These are phyloP conservation scores for Phytophthora pistaciae DNA, from an alignment of 352 stramenopile genomes.

Conservation along the genomic window DNA sequence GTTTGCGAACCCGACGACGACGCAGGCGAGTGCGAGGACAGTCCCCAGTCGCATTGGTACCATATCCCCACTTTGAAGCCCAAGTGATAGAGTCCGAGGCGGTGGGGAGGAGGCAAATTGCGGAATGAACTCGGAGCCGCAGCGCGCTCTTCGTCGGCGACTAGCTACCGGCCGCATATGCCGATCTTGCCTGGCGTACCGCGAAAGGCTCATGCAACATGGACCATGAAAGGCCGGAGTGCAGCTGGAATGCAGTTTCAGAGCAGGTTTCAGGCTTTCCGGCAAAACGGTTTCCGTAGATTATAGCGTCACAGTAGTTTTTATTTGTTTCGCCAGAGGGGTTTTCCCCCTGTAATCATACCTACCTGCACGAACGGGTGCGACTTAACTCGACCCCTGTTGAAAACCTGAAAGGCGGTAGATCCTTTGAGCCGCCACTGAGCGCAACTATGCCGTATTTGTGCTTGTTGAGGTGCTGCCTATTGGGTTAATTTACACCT, in stretches of 20 bases:
- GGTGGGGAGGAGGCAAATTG: neutral
- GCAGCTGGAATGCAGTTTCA: neutral
- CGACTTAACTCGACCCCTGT: no score
- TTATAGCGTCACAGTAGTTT: neutral
- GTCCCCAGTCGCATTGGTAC: slow-evolving; percentile 2
- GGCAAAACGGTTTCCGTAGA: neutral
- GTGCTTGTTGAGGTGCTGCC: neutral
- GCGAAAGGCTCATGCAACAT: neutral
- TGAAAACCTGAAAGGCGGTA: neutral
- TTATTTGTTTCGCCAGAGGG: neutral
- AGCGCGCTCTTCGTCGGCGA: neutral
- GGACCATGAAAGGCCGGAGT: neutral
- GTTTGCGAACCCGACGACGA: neutral
- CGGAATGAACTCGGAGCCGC: slow-evolving; percentile 1
- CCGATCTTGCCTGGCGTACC: neutral
- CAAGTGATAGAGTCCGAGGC: neutral
- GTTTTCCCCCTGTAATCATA: no score
- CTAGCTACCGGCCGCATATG: neutral
- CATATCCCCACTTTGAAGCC: neutral
- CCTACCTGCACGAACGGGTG: no score
- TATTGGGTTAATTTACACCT: neutral
- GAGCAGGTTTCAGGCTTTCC: neutral
- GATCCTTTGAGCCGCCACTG: neutral
- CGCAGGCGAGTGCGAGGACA: neutral
- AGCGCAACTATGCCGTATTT: neutral